phyloP scores from a whole-genome alignment of 148 eudicot species.

The Camellia lanceoleosa region DNA sequence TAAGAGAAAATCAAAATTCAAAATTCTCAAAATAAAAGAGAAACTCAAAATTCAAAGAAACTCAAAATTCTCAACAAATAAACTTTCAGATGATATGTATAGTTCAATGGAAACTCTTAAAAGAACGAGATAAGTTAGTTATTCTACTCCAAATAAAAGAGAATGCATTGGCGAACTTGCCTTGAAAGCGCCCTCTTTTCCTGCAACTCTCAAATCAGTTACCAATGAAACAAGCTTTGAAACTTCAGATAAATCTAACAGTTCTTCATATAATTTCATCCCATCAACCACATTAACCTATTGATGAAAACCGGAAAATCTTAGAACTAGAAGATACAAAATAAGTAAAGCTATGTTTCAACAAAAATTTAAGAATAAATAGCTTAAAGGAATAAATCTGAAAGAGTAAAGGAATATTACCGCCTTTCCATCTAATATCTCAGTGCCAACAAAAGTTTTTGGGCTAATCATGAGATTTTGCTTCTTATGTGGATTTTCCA shows the following conservation, averaged over 20 bases:
- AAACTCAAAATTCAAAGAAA: no score
- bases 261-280: conserved; percentile 40
- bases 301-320: background rate
- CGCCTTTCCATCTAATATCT: conserved; percentile 46
- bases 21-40: no score
- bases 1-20: no score
- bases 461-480: conserved; percentile 30
- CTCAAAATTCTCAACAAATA: no score
- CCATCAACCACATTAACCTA: conserved; percentile 56
- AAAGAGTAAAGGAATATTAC: conserved; percentile 29
- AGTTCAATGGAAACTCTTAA: no score
- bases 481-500: conserved; percentile 22
- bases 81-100: no score
- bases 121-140: no score
- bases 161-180: no score
- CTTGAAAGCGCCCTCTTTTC: conserved; percentile 41
- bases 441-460: conserved; percentile 41
- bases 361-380: background rate
- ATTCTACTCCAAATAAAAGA: no score
- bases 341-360: background rate
- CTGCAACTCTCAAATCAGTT: conserved; percentile 52
- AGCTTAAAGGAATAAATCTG: background rate
- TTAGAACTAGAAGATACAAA: conserved; percentile 11
- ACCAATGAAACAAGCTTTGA: conserved; percentile 37
- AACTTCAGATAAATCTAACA: conserved; percentile 40